These are phyloP conservation scores for Heritiera fomes DNA, from an alignment of 345 rosid species.

Conservation along the genomic window DNA sequence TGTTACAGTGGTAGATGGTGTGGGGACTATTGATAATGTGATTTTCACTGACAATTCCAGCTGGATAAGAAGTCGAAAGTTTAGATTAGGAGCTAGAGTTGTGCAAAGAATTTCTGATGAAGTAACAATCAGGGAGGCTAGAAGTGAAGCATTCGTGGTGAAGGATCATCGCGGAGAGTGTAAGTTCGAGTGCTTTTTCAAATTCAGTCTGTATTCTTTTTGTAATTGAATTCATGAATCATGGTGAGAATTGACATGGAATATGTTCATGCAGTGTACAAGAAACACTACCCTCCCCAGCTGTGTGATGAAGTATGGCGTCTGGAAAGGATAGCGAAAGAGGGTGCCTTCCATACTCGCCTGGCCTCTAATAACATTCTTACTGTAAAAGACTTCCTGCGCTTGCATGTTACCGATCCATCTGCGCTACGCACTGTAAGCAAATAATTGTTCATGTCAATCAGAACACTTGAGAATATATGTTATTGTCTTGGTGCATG, in stretches of 20 bases:
- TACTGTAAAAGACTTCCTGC: slow-evolving; percentile 50
- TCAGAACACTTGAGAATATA: background rate
- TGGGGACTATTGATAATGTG: slow-evolving; percentile 44
- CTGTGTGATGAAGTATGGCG: slow-evolving; percentile 70
- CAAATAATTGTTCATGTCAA: background rate
- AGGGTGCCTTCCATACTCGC: slow-evolving; percentile 44
- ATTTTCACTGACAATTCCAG: slow-evolving; percentile 78
- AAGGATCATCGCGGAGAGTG: slow-evolving; percentile 89
- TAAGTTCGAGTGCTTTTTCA: slow-evolving; percentile 38
- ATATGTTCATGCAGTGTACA: slow-evolving; percentile 48
- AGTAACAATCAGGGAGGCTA: slow-evolving; percentile 58
- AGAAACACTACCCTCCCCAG: slow-evolving; percentile 73
- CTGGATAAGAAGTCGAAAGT: slow-evolving; percentile 71
- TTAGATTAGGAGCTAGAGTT: slow-evolving; percentile 68
- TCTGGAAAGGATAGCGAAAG: slow-evolving; percentile 66
- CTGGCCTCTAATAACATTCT: slow-evolving; percentile 26
- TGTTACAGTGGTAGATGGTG: slow-evolving; percentile 48
- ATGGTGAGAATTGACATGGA: slow-evolving; percentile 3
- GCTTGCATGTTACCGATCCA: slow-evolving; percentile 26
- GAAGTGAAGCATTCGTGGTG: slow-evolving; percentile 63
- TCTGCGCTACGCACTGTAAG: slow-evolving; percentile 46
- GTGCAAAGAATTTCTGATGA: slow-evolving; percentile 37
- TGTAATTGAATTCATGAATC: background rate
- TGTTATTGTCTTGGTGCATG: background rate
- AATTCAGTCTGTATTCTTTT: slow-evolving; percentile 2